Percentiles rank a stretch among this genome's conserved stretches.
These are phyloP conservation scores for Geoglossum glabrum DNA, from an alignment of 495 filamentous ascomycete genomes.

Conservation along the genomic window DNA sequence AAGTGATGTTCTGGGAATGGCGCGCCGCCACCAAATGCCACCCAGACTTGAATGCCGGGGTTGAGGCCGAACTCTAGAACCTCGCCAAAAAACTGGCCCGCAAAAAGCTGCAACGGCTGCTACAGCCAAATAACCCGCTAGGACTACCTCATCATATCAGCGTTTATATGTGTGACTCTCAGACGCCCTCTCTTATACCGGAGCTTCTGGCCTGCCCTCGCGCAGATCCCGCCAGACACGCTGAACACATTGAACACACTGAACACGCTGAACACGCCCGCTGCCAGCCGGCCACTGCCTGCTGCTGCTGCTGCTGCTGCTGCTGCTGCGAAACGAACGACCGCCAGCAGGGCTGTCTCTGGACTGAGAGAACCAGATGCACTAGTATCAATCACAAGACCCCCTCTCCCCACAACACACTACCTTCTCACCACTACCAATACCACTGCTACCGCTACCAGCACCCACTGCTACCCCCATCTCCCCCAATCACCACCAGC, in stretches of 20 bases:
- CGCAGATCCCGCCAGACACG: background rate
- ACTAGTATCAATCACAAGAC: background rate
- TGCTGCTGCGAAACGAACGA: background rate
- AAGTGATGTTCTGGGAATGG: background rate
- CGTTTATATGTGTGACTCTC: background rate
- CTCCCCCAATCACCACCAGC: background rate
- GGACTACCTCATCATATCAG: background rate
- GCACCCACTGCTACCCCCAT: background rate
- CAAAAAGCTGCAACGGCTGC: background rate
- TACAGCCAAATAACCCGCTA: background rate
- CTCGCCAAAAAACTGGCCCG: background rate
- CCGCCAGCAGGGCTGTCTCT: background rate
- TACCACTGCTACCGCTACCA: background rate
- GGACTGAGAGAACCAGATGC: background rate
- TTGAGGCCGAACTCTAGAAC: background rate
- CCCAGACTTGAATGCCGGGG: background rate
- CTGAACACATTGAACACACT: too few species aligned
- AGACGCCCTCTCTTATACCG: background rate
- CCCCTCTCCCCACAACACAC: background rate
- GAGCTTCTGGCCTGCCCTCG: background rate
- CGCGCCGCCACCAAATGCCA: constrained; percentile 1
- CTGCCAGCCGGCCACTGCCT: too few species aligned
- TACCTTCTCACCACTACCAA: background rate
- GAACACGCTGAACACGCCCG: too few species aligned
- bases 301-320: too few species aligned